phyloP scores from a whole-genome alignment of 139 green algal species.

The Asterochloris erici region DNA sequence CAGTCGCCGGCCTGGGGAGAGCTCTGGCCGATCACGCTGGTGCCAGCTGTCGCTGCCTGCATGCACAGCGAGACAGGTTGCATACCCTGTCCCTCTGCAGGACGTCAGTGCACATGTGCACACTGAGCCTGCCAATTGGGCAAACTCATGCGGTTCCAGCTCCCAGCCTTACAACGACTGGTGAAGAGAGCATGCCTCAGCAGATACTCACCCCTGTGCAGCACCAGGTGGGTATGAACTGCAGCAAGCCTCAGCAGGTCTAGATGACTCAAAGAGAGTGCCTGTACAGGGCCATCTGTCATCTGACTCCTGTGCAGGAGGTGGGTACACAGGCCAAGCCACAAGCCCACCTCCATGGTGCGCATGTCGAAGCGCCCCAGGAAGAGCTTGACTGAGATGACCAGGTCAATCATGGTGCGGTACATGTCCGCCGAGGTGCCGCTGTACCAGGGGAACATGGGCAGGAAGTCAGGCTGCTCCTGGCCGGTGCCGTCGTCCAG shows the following conservation, averaged over 20 bases:
- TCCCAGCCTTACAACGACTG: not conserved
- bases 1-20: constrained; percentile 70
- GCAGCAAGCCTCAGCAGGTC: no score
- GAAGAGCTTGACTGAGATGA: constrained; percentile 85
- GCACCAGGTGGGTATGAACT: no score
- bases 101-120: not conserved
- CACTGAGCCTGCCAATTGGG: not conserved
- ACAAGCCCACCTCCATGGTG: constrained; percentile 66
- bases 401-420: constrained; percentile 80
- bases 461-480: constrained; percentile 63
- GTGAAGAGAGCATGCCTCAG: not conserved
- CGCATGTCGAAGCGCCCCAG: constrained; percentile 88
- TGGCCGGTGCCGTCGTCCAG: not conserved
- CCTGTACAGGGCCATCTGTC: no score
- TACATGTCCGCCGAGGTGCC: constrained; percentile 83
- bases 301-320: no score
- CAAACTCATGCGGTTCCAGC: not conserved
- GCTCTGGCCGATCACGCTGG: constrained; percentile 6
- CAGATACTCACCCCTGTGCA: not conserved
- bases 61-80: not conserved
- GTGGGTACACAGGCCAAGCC: not conserved
- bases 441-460: constrained; percentile 78
- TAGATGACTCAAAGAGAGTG: no score
- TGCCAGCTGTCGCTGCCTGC: constrained; percentile 23
- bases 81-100: not conserved